Percentiles rank a stretch among this genome's conserved stretches.
Conservation (phyloP, 164 flowering plant genomes). For the Brasenia schreberi region DNA sequence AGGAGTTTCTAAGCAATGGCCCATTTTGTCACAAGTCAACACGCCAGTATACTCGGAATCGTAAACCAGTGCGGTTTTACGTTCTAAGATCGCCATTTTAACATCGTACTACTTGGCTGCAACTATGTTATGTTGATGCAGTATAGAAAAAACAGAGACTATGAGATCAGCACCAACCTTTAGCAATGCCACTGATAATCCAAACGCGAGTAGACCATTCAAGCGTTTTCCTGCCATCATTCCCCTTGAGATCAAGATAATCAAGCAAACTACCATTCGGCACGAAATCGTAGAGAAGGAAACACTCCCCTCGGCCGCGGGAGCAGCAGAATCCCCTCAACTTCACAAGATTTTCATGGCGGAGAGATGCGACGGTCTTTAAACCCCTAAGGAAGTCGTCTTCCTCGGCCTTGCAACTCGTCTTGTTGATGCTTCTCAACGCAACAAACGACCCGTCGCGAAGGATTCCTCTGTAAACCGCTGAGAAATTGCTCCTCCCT, state of each 20-base stretch:
- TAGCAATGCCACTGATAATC: conserved; percentile 73
- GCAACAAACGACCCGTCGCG: conserved; percentile 82
- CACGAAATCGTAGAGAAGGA: conserved; percentile 69
- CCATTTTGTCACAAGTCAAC: no score
- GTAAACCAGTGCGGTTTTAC: no score
- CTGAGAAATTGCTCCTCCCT: conserved; percentile 69
- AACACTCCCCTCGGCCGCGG: conserved; percentile 84
- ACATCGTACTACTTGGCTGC: no score
- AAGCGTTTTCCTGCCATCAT: conserved; percentile 30
- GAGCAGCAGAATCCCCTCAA: conserved; percentile 94
- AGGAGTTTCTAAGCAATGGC: no score
- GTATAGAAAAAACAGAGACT: neutral
- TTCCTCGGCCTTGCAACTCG: conserved; percentile 80
- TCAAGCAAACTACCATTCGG: conserved; percentile 60
- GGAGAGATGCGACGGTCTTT: conserved; percentile 50
- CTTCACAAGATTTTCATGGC: conserved; percentile 64
- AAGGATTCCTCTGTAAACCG: conserved; percentile 55
- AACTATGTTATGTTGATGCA: no score
- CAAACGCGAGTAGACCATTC: conserved; percentile 79
- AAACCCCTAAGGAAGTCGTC: conserved; percentile 74
- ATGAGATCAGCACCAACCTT: conserved; percentile 40
- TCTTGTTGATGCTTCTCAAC: conserved; percentile 62
- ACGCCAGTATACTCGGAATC: no score
- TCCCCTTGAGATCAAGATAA: conserved; percentile 48
- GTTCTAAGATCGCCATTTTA: no score